Evolutionary conservation across 768 basidiomycete genomes (phyloP), one percentile per base, ranked within the genome.

Genomic region (Leccinum fibrillosum): DNA sequence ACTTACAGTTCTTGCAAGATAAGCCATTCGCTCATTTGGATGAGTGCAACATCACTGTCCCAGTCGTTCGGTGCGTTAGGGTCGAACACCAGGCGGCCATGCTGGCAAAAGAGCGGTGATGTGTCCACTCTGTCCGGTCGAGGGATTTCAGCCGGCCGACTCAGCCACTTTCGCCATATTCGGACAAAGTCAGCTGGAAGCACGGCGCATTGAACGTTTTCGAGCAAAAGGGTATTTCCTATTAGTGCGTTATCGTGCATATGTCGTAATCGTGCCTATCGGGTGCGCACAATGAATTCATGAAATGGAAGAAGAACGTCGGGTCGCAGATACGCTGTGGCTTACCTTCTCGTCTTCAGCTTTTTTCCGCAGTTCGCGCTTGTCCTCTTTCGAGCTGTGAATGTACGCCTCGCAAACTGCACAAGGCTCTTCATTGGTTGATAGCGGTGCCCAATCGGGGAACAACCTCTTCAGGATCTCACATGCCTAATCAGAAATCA

Each of bases 301-400:
- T 50, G 34, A 49, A 66, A 59, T 65, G 60, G 64, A 69, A 58
- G 64, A 69, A 42, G 57, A 19, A 42, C 15, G 34, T 53, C 50
- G 55, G 19, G 53, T 34, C 39, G 37, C n/a, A 56, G 53, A 54
- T 49, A 49, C 39, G 56, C 44, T 45, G 49, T 51, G 56, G 28
- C 56, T 51, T 54, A 87, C 91, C 84, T 90, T 92, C 74, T 92
- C 91, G 19, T 88, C 84, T 67, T 91, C 91, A 25, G 87, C 88
- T 56, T 77, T 81, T 68, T 79, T 85, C 42, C 87, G 84, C 44
- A 80, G 61, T 61, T 83, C 86, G 42, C 78, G 81, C 64, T 81
- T 88, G 59, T 84, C 85, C 65, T 84, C 85, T 65, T 79, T 82
- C 7, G 82, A 84, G 34, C 75, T 77, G 51, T 83, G 79, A 19